Conservation (phyloP, 2,329 filamentous ascomycete genomes). For the Saccharata proteae region DNA sequence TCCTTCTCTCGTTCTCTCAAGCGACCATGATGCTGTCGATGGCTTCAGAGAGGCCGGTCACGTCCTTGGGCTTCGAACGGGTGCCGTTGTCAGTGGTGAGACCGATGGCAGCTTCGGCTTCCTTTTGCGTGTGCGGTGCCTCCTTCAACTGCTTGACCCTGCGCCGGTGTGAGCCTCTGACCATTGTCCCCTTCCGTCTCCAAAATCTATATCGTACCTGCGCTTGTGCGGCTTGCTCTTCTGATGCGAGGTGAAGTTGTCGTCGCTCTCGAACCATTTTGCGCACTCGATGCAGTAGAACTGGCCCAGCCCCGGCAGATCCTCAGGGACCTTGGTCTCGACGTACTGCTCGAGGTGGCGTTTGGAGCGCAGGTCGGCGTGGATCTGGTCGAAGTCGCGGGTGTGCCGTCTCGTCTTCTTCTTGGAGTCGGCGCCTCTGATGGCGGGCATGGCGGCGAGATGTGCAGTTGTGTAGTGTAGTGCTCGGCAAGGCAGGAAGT, state of each 20-base stretch:
- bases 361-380: constrained; percentile 65
- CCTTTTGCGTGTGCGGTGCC: constrained; percentile 74
- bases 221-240: constrained; percentile 91
- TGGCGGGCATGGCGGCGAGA: constrained; percentile 33
- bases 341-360: constrained; percentile 73
- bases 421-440: constrained; percentile 36
- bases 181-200: not conserved
- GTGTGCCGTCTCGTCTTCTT: constrained; percentile 35
- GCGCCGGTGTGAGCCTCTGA: not conserved
- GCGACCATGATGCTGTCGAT: constrained; percentile 7
- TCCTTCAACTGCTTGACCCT: constrained; percentile 75
- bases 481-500: too few relatives aligned
- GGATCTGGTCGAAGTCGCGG: constrained; percentile 88
- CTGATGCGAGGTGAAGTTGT: constrained; percentile 61
- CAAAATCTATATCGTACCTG: constrained; percentile 40
- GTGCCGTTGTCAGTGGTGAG: constrained; percentile 57
- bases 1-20: too few relatives aligned
- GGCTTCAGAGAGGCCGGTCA: constrained; percentile 3
- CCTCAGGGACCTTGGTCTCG: constrained; percentile 66
- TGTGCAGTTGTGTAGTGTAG: too few relatives aligned
- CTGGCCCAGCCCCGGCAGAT: constrained; percentile 73
- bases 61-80: constrained; percentile 15
- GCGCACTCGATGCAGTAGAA: constrained; percentile 89
- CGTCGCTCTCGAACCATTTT: constrained; percentile 87
- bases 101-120: constrained; percentile 71